A percentile compares a stretch with the other conserved stretches of the same genome.
phyloP scores from a whole-genome alignment of 164 flowering plant species.

The Kalanchoe fedtschenkoi region DNA sequence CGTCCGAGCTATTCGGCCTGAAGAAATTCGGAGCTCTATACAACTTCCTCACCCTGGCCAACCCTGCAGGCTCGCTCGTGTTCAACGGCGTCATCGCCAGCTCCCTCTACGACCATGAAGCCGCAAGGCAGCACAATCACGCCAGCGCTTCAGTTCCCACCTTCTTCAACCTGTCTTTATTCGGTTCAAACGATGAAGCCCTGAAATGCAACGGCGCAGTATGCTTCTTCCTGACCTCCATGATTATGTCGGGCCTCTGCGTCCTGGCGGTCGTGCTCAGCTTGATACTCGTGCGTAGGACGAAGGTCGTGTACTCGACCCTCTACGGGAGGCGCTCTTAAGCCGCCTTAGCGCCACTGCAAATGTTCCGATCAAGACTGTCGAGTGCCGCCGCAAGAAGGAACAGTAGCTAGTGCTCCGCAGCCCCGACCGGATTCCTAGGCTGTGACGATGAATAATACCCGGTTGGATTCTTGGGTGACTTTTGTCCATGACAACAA shows the following conservation, averaged over 20 bases:
- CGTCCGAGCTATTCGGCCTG: slow-evolving; percentile 64
- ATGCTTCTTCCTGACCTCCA: slow-evolving; percentile 70
- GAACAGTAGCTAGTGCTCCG: not conserved
- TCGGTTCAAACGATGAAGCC: slow-evolving; percentile 34
- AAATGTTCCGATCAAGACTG: not conserved
- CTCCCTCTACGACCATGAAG: slow-evolving; percentile 50
- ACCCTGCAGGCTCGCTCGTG: slow-evolving; percentile 64
- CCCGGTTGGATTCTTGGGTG: too few relatives aligned
- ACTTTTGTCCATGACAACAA: too few relatives aligned
- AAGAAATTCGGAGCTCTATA: slow-evolving; percentile 60
- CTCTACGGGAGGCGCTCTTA: slow-evolving; percentile 65
- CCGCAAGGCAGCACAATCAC: slow-evolving; percentile 3
- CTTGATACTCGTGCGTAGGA: slow-evolving; percentile 70
- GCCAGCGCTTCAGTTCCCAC: not conserved
- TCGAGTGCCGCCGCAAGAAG: not conserved
- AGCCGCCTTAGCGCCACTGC: slow-evolving; percentile 4
- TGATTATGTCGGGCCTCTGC: slow-evolving; percentile 79
- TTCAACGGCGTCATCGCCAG: slow-evolving; percentile 59
- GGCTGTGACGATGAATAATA: too few relatives aligned
- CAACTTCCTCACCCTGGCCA: slow-evolving; percentile 59
- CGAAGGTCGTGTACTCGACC: slow-evolving; percentile 61
- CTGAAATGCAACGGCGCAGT: slow-evolving; percentile 63
- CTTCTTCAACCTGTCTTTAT: slow-evolving; percentile 1
- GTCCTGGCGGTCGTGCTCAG: slow-evolving; percentile 62
- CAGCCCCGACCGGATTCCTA: not conserved